Evolutionary conservation across 2,329 filamentous ascomycete genomes (phyloP).

Genomic region (Epichloe hybrida): DNA sequence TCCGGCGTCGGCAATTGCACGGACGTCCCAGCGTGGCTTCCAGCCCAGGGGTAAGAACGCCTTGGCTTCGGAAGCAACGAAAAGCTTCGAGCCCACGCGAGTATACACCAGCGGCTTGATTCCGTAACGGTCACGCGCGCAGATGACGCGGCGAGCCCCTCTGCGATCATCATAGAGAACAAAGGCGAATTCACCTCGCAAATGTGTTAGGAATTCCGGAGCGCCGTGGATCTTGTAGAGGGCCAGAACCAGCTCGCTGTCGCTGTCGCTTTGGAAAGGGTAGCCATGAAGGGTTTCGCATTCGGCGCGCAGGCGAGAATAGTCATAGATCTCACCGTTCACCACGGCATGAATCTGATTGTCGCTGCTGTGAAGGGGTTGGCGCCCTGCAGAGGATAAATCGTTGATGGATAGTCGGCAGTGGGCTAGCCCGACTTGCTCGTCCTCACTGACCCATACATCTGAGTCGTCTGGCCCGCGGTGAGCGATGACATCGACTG

Average conservation of each 20-base stretch:
- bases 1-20: slow-evolving; percentile 26
- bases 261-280: slow-evolving; percentile 33
- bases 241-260: slow-evolving; percentile 34
- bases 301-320: slow-evolving; percentile 28
- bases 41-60: slow-evolving; percentile 37
- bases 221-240: slow-evolving; percentile 35
- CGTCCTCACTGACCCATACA: slow-evolving; percentile 15
- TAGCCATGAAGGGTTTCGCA: slow-evolving; percentile 24
- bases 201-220: slow-evolving; percentile 21
- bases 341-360: slow-evolving; percentile 39
- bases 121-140: slow-evolving; percentile 39
- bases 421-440: slow-evolving; percentile 26
- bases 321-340: slow-evolving; percentile 46
- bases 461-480: slow-evolving; percentile 18
- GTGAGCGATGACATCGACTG: slow-evolving; percentile 14
- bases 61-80: slow-evolving; percentile 40
- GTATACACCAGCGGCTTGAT: slow-evolving; percentile 45
- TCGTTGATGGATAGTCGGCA: slow-evolving; percentile 40
- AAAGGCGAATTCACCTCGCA: slow-evolving; percentile 42
- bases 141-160: slow-evolving; percentile 27
- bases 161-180: slow-evolving; percentile 32
- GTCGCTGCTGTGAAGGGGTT: slow-evolving; percentile 29
- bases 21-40: slow-evolving; percentile 39
- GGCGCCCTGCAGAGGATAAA: slow-evolving; percentile 29
- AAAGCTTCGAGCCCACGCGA: slow-evolving; percentile 22